A percentile compares a stretch with the other conserved stretches of the same genome.
Conservation (phyloP, 1,284 basidiomycete genomes). For the Sutorius eximius region DNA sequence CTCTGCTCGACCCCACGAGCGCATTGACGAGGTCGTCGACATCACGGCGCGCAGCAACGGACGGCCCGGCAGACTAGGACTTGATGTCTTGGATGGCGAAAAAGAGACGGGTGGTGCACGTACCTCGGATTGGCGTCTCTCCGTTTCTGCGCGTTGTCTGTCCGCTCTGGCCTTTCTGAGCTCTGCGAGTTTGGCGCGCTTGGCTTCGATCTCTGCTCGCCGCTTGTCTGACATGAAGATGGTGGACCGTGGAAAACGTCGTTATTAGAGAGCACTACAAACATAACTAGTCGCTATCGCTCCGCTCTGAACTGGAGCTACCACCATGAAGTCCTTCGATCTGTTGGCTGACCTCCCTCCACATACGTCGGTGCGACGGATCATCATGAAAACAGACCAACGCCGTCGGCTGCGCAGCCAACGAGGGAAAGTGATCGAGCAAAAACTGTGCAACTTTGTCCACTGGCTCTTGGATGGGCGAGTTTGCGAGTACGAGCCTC, state of each 20-base stretch:
- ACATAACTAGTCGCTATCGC: background rate
- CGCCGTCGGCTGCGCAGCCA: background rate
- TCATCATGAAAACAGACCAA: background rate
- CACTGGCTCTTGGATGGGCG: background rate
- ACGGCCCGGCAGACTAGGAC: slow-evolving; percentile 33
- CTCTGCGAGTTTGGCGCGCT: slow-evolving; percentile 85
- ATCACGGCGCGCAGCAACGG: slow-evolving; percentile 48
- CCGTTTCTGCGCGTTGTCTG: slow-evolving; percentile 59
- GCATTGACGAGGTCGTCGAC: slow-evolving; percentile 69
- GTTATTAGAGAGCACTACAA: background rate
- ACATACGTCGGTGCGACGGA: background rate
- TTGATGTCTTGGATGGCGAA: background rate
- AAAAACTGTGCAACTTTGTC: slow-evolving; percentile 3
- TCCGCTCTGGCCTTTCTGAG: slow-evolving; percentile 72
- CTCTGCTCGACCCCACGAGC: slow-evolving; percentile 45
- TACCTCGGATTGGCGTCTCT: slow-evolving; percentile 52
- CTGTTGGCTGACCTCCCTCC: background rate
- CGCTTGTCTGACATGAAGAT: slow-evolving; percentile 51
- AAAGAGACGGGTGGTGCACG: background rate
- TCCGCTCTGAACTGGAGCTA: background rate
- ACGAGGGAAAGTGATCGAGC: slow-evolving; percentile 3
- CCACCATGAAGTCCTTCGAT: background rate
- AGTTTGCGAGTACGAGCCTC: slow-evolving; percentile 1
- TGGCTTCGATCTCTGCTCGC: slow-evolving; percentile 87
- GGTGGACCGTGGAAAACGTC: slow-evolving; percentile 22